These are phyloP conservation scores for Cercospora citrullina DNA, from an alignment of 2,329 filamentous ascomycete genomes.

Conservation along the genomic window DNA sequence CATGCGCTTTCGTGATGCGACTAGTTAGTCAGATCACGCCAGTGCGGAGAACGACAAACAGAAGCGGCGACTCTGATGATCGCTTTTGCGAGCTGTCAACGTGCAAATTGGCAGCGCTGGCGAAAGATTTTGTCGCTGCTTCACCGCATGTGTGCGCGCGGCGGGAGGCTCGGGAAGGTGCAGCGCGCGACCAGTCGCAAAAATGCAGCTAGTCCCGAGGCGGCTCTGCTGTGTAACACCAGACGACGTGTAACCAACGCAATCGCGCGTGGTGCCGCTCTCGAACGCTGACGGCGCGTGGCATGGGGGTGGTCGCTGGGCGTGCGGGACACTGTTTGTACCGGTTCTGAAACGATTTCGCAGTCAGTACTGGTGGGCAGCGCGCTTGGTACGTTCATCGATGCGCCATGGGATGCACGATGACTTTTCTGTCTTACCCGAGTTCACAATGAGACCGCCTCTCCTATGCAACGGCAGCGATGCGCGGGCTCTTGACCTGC, in stretches of 20 bases:
- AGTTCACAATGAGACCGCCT: background rate
- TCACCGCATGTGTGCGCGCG: conserved; percentile 14
- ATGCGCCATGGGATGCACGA: background rate
- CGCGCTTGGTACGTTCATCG: background rate
- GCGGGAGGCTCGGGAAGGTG: conserved; percentile 6
- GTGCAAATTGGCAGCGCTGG: background rate
- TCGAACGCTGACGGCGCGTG: background rate
- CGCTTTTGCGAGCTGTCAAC: background rate
- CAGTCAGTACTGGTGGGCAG: background rate
- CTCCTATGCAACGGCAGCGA: background rate
- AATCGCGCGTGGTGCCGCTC: background rate
- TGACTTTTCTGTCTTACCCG: background rate
- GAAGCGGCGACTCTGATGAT: background rate
- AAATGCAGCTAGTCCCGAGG: conserved; percentile 6
- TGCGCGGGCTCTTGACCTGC: conserved; percentile 7
- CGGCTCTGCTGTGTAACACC: conserved; percentile 13
- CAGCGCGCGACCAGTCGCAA: conserved; percentile 14
- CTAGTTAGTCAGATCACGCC: background rate
- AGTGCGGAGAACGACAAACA: conserved; percentile 3
- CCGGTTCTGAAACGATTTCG: background rate
- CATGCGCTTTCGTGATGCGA: background rate
- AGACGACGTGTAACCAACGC: conserved; percentile 4
- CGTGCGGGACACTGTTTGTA: background rate
- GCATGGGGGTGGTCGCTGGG: background rate
- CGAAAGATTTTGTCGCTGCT: conserved; percentile 11